Evolutionary conservation across 31 red algal species (phyloP).

Genomic region (Porphyra umbilicalis): DNA sequence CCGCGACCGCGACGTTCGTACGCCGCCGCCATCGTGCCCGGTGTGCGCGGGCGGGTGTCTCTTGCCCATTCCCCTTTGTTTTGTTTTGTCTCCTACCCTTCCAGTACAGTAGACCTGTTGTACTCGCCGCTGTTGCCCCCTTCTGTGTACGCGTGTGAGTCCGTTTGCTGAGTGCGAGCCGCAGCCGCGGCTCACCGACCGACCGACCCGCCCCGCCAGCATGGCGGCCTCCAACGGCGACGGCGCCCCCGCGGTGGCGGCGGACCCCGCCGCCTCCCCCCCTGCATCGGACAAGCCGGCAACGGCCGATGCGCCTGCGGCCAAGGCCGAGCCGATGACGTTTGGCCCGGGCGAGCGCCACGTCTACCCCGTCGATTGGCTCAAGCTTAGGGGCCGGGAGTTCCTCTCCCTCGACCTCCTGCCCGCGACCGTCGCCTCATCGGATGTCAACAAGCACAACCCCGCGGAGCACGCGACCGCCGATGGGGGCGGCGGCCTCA

Average conservation of each 20-base stretch:
- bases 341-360: background rate
- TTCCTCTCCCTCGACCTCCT: background rate
- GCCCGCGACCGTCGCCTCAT: background rate
- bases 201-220: background rate
- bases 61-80: background rate
- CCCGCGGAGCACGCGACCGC: background rate
- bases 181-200: background rate
- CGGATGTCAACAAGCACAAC: background rate
- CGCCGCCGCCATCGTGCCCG: too few species aligned
- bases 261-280: background rate
- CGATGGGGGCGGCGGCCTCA: background rate
- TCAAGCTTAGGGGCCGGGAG: background rate
- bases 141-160: background rate
- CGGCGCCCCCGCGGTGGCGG: background rate
- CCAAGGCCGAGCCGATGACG: background rate
- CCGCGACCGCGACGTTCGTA: too few species aligned
- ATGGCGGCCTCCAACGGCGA: background rate
- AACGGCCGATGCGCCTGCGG: background rate
- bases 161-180: background rate
- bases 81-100: background rate
- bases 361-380: background rate
- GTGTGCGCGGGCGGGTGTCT: background rate
- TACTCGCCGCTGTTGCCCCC: too few species aligned
- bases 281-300: background rate
- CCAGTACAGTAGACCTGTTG: too few species aligned